These are phyloP conservation scores for Oryza rufipogon DNA, from an alignment of 176 grass and related monocot species.

Conservation along the genomic window DNA sequence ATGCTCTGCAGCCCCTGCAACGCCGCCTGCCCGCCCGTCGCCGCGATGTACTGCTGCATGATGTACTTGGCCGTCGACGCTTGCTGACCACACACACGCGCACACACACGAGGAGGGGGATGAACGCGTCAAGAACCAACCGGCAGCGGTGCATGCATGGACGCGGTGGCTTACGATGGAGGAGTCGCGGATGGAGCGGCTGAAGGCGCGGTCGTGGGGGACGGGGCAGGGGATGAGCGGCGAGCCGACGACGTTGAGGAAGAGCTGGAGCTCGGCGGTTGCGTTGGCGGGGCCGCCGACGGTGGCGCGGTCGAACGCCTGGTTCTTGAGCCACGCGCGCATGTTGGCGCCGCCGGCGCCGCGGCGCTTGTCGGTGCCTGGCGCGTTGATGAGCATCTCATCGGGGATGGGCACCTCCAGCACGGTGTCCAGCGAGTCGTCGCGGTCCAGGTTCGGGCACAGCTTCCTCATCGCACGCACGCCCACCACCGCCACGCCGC, in stretches of 20 bases:
- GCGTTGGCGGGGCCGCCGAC: conserved; percentile 34
- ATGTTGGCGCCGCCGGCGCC: conserved; percentile 62
- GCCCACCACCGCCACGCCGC: neutral
- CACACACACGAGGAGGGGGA: neutral
- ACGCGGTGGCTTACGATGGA: conserved; percentile 59
- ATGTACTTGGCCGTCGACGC: conserved; percentile 98
- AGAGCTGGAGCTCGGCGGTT: conserved; percentile 80
- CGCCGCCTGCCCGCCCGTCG: conserved; percentile 84
- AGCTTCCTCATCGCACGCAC: conserved; percentile 80
- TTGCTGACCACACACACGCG: conserved; percentile 56
- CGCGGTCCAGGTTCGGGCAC: conserved; percentile 82
- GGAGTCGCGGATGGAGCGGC: conserved; percentile 81
- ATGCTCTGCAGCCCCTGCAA: conserved; percentile 85
- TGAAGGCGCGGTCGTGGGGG: conserved; percentile 84
- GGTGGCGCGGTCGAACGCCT: conserved; percentile 86
- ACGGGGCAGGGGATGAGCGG: conserved; percentile 89
- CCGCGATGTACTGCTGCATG: conserved; percentile 95
- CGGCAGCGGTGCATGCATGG: neutral
- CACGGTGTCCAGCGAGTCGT: conserved; percentile 92
- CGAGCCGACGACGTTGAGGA: conserved; percentile 91
- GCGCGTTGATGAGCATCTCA: conserved; percentile 70
- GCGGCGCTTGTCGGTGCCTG: conserved; percentile 53
- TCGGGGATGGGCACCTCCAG: conserved; percentile 98
- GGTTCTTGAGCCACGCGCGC: conserved; percentile 84
- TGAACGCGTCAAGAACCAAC: neutral